These are phyloP conservation scores for Takakia lepidozioides DNA, from an alignment of 225 moss, liverwort and hornwort genomes.

Conservation along the genomic window DNA sequence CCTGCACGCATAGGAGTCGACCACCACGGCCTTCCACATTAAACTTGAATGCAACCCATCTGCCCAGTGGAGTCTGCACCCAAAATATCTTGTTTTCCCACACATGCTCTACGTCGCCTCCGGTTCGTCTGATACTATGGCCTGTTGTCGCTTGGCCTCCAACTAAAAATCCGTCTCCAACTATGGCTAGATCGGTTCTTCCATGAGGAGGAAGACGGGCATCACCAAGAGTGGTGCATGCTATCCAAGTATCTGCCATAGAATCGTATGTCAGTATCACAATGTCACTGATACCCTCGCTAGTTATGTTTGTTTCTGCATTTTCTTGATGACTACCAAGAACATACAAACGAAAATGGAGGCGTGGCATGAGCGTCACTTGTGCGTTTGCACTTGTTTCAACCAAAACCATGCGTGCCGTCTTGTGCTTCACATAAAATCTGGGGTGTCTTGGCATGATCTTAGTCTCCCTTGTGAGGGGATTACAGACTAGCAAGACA, in stretches of 20 bases:
- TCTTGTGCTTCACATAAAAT: constrained; percentile 24
- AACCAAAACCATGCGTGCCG: constrained; percentile 12
- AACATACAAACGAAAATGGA: constrained; percentile 17
- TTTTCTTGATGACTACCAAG: constrained; percentile 16
- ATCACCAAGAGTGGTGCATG: constrained; percentile 14
- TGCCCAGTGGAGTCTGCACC: constrained; percentile 8
- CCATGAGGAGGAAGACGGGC: constrained; percentile 32
- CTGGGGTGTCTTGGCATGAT: constrained; percentile 8
- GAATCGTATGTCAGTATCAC: constrained; percentile 28
- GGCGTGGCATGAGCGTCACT: neutral
- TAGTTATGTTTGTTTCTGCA: neutral
- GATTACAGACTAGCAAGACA: constrained; percentile 24
- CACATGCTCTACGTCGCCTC: constrained; percentile 16
- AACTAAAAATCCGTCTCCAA: constrained; percentile 24
- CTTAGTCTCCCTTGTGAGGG: constrained; percentile 13
- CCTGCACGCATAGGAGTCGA: constrained; percentile 21
- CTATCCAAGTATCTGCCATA: constrained; percentile 20
- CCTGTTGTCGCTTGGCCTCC: constrained; percentile 21
- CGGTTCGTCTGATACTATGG: constrained; percentile 15
- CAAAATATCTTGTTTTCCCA: constrained; percentile 29
- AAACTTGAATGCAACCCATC: constrained; percentile 26
- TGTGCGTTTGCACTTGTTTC: constrained; percentile 4
- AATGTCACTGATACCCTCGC: neutral
- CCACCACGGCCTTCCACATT: constrained; percentile 6
- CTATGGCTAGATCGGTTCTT: constrained; percentile 21